These are phyloP conservation scores for Populus davidiana DNA, from an alignment of 345 rosid genomes.

Conservation along the genomic window DNA sequence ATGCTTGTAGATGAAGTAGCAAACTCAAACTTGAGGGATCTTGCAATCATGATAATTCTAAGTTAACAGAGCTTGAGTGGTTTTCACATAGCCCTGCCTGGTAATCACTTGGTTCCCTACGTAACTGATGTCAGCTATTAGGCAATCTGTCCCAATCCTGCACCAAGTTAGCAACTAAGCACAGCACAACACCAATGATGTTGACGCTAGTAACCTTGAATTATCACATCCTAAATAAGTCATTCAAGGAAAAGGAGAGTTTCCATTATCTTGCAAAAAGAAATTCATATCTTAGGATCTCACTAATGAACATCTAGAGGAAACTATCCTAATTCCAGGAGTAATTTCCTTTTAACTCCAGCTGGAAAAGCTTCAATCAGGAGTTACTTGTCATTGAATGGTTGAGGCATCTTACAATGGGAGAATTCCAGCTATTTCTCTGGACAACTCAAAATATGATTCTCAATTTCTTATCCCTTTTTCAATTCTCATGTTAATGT, in stretches of 20 bases:
- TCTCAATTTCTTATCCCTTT: no score
- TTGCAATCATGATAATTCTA: neutral
- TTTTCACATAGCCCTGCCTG: neutral
- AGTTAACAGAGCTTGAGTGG: neutral
- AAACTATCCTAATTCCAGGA: neutral
- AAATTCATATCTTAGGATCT: neutral
- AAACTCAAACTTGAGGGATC: neutral
- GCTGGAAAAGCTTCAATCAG: neutral
- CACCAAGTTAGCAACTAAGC: neutral
- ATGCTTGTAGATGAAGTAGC: neutral
- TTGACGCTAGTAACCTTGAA: neutral
- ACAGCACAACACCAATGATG: neutral
- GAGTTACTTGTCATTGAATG: neutral
- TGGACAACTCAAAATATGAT: no score
- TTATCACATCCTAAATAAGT: neutral
- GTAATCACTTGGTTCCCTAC: neutral
- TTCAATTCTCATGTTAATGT: no score
- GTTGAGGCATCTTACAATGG: no score
- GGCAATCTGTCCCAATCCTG: neutral
- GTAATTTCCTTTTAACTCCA: neutral
- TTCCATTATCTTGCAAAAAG: neutral
- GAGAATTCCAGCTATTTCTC: no score
- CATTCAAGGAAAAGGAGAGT: neutral
- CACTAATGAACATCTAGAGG: neutral
- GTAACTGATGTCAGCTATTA: neutral